Evolutionary conservation across 2,329 filamentous ascomycete genomes (phyloP), one percentile per base, ranked within the genome.

Genomic region (Daldinia sp.): DNA sequence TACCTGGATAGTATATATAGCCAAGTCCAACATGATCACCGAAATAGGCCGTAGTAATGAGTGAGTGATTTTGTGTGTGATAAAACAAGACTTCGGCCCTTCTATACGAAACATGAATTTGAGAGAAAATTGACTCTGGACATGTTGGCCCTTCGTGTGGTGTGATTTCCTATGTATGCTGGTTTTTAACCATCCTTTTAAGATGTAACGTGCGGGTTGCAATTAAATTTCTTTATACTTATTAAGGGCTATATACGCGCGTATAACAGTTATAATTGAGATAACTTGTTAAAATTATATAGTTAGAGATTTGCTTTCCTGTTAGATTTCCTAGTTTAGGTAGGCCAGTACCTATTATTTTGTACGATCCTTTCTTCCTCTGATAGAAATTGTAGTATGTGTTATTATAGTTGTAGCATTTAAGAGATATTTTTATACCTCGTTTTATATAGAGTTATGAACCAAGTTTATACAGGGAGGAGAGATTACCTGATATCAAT

Each of bases 1-100:
- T 20, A 26, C 30, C 7, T 54, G 51, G 30, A 23, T 35, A 54
- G 30, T 54, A 54, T 54, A 54, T 54, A 54, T 35, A 23, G 51
- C 30, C 7, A 54, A 35, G 30, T 23, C 12, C 18, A 54, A 39
- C 51, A 54, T 23, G 33, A 26, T 23, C 12, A 54, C 51, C 13
- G 18, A 54, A 54, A 54, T 54, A 54, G 51, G 37, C 37, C 37
- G 37, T 35, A 23, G 33, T 23, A 26, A 26, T 39, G n/a, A 37
- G 4, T 9, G 9, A 39, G 4, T 9, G 9, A 39, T 54, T 37
- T 26, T 26, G 30, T 54, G 30, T 9, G n/a, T 23, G 5, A 37
- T 37, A 54, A 15, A 37, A 7, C n/a, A 37, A 26, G 51, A 35
- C 37, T 54, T 30, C 50, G 30, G 30, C 20, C 9, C 9, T 37